Evolutionary conservation across 2,329 filamentous ascomycete species (phyloP), one percentile per base, ranked within the genome.

Genomic region (Arthrobotrys musiformis): DNA sequence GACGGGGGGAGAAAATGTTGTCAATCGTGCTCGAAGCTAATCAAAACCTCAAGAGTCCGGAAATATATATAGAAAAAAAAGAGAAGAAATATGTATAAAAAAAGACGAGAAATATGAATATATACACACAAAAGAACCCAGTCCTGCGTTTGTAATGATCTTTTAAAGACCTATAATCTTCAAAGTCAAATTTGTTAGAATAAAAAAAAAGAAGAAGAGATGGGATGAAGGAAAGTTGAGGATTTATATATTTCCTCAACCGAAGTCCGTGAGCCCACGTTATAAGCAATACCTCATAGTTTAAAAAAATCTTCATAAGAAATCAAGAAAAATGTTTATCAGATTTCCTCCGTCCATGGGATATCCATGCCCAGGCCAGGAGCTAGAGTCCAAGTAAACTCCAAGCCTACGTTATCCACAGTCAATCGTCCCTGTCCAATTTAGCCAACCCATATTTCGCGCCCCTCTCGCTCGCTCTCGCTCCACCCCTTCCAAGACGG

Each of bases 191-290:
- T n/a, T n/a, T n/a, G 13, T 24, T 48, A 35, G 8, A 40, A 17
- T 26, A 13, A 50, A 40, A 48, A 19, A 24, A 30, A 24, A 19
- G 22, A 17, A 4, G 22, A 5, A 37, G 26, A 42, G 33, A 40
- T 11, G 46, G 63, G 35, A 68, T 2, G 9, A 69, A n/a, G n/a
- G n/a, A n/a, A n/a, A n/a, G n/a, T n/a, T 58, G 56, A 68, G 56
- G 70, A 58, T 60, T 64, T 75, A 75, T 75, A 75, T 75, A 75
- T n/a, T n/a, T n/a, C 35, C 7, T 9, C 58, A 19, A 17, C n/a
- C n/a, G 37, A 11, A 33, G 35, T 11, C 30, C 33, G 28, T 61
- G 22, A 24, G 35, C 17, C 30, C 30, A 37, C 4, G 7, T 17
- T 58, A 58, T 26, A 24, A 24, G 40, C 33, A 8, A 17, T 35